Evolutionary conservation across 129 eudicot genomes (phyloP), one percentile per base, ranked within the genome.

Genomic region (Flaveria trinervia): DNA sequence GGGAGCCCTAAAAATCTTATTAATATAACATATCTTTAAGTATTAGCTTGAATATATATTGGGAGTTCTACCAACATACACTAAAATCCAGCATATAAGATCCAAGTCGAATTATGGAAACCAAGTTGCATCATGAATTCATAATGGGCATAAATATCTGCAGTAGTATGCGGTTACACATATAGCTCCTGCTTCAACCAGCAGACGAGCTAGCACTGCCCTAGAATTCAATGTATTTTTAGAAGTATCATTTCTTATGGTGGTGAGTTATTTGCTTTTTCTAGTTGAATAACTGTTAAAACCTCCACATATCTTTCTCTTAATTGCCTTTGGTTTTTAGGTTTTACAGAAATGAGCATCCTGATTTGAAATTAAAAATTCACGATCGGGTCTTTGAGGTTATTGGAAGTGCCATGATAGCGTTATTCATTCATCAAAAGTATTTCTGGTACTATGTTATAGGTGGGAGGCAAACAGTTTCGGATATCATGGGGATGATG

Each of bases 401-500:
- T 12, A 25, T 60, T 60, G n/a, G 66, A 60, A 60, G 66, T 9
- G 66, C 66, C 66, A 22, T 23, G 39, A 25, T 62, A 64, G 45
- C 69, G 14, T n/a, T 20, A 39, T 36, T 18, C 33, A 41, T 55
- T 72, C 9, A 56, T 73, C 39, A 12, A 55, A 55, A 12, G 26
- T 30, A 11, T 55, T 14, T 39, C 22, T 28, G 16, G 50, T 57
- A 60, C 16, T 54, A 1, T 75, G 20, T 68, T 69, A 71, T 86
- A 93, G 98, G 44, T 94, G 96, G 98, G 98, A 94, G 65, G 86
- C 93, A 82, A 94, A 94, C 85, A 94, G 97, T 86, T 94, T 72
- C 26, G 98, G 98, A 12, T 94, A 94, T 83, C 98, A 91, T 75
- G 98, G 97, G 81, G 98, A 91, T 80, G 96, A 94, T 80, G 98